phyloP scores from a whole-genome alignment of 768 basidiomycete species.

The Paxillus ammoniavirescens region DNA sequence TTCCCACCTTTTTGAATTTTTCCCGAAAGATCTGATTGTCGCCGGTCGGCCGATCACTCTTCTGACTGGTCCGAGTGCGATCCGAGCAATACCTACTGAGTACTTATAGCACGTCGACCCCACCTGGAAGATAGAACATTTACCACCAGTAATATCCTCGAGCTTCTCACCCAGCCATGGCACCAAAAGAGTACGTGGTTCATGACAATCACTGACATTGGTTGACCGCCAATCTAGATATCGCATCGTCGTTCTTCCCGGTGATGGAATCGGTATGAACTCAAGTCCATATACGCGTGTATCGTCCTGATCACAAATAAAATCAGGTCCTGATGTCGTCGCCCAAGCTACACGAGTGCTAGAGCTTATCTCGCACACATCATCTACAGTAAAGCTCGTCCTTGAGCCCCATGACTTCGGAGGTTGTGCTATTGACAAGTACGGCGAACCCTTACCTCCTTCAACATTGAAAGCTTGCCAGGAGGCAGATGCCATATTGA shows the following conservation, averaged over 20 bases:
- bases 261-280: constrained; percentile 89
- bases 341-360: constrained; percentile 83
- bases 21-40: too few species aligned
- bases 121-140: too few species aligned
- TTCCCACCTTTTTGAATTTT: too few species aligned
- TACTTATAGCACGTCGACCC: too few species aligned
- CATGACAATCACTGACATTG: constrained; percentile 2
- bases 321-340: constrained; percentile 84
- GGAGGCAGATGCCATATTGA: constrained; percentile 91
- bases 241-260: constrained; percentile 86
- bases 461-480: constrained; percentile 86
- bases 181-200: constrained; percentile 43
- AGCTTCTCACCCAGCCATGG: constrained; percentile 28
- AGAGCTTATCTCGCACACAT: constrained; percentile 61
- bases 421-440: constrained; percentile 87
- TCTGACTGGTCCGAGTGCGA: background rate
- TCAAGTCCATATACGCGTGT: background rate
- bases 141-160: background rate
- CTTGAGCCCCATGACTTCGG: constrained; percentile 83
- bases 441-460: constrained; percentile 82
- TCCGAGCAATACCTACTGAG: too few species aligned
- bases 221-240: constrained; percentile 49
- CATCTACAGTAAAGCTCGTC: constrained; percentile 64
- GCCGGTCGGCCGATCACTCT: too few species aligned
- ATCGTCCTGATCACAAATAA: background rate